A percentile compares a stretch with the other conserved stretches of the same genome.
phyloP scores from a whole-genome alignment of 768 basidiomycete species.

The Dioszegia aurantiaca region DNA sequence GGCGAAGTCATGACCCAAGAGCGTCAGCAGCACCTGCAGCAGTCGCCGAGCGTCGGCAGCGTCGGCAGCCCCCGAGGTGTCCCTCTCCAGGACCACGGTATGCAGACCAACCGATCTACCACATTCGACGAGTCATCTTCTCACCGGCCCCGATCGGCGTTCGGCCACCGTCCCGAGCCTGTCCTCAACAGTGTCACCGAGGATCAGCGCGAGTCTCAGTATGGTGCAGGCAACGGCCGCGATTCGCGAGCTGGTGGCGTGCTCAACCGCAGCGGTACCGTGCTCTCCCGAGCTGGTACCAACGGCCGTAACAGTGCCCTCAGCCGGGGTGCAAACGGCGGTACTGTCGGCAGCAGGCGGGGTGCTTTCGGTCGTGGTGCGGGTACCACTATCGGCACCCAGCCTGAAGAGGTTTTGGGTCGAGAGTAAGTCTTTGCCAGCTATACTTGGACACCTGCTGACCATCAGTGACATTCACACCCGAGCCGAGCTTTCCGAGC shows the following conservation, averaged over 20 bases:
- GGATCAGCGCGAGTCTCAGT: conserved; percentile 25
- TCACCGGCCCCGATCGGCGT: conserved; percentile 29
- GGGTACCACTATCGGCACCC: conserved; percentile 45
- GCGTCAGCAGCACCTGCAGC: conserved; percentile 42
- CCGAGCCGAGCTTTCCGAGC: conserved; percentile 44
- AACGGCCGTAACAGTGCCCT: conserved; percentile 40
- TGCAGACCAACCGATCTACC: conserved; percentile 25
- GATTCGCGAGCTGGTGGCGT: conserved; percentile 35
- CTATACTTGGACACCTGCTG: neutral
- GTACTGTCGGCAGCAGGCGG: conserved; percentile 38
- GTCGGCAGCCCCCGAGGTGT: conserved; percentile 15
- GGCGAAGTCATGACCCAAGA: conserved; percentile 37
- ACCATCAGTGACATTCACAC: conserved; percentile 41
- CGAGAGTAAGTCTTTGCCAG: conserved; percentile 33
- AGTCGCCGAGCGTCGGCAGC: conserved; percentile 17
- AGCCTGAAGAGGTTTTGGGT: conserved; percentile 49
- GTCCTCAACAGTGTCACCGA: conserved; percentile 33
- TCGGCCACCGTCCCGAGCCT: conserved; percentile 18
- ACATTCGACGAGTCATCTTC: conserved; percentile 36
- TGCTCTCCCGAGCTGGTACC: conserved; percentile 37
- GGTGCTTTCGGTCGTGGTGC: conserved; percentile 49
- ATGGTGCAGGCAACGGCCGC: conserved; percentile 20
- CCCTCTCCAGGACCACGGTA: conserved; percentile 31
- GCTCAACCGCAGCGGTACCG: conserved; percentile 37
- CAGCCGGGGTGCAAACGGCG: conserved; percentile 40